These are phyloP conservation scores for Jasminum sambac DNA, from an alignment of 257 asterid genomes.

Conservation along the genomic window DNA sequence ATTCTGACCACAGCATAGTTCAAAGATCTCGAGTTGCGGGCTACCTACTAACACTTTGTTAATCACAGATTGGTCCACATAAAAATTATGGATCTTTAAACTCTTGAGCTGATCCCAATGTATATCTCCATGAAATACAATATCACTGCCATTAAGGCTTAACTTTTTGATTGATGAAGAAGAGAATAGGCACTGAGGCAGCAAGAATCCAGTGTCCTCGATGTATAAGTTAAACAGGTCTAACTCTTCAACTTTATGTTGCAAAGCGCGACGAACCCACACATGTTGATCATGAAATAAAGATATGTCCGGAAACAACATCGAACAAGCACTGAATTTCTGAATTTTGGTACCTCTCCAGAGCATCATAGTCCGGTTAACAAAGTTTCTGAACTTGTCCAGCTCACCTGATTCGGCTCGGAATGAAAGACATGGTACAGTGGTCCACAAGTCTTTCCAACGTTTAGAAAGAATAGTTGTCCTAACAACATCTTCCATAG, in stretches of 20 bases:
- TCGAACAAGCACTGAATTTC: not conserved
- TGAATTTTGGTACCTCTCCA: not conserved
- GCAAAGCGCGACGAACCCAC: slow-evolving; percentile 12
- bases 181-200: no score
- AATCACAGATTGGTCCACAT: not conserved
- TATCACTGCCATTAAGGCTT: not conserved
- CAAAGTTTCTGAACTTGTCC: not conserved
- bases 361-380: slow-evolving; percentile 9
- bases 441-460: slow-evolving; percentile 2
- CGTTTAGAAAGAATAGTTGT: slow-evolving; percentile 16
- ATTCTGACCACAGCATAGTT: not conserved
- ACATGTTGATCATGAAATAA: not conserved
- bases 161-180: no score
- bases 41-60: slow-evolving; percentile 9
- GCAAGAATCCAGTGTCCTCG: no score
- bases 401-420: not conserved
- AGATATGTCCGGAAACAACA: not conserved
- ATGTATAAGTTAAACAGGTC: no score
- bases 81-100: not conserved
- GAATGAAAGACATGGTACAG: not conserved
- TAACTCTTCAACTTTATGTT: not conserved
- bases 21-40: slow-evolving; percentile 11
- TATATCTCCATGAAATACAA: not conserved
- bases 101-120: slow-evolving; percentile 12
- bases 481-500: not conserved